Evolutionary conservation across 2,329 filamentous ascomycete species (phyloP).

Genomic region (Colletotrichum zoysiae): DNA sequence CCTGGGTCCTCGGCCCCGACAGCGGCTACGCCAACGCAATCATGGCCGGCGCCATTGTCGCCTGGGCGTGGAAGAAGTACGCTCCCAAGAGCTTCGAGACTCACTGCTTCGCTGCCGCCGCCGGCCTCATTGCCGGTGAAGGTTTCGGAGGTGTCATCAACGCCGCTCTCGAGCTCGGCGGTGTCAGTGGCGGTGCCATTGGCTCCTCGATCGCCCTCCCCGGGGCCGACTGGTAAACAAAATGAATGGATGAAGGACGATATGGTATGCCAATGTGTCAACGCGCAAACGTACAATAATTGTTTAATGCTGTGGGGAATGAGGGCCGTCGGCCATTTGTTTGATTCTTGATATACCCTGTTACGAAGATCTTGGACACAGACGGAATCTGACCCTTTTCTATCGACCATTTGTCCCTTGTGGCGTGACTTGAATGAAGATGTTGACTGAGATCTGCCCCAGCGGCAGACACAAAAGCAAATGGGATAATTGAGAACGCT

Average conservation of each 20-base stretch:
- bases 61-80: constrained; percentile 67
- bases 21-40: constrained; percentile 68
- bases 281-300: constrained; percentile 3
- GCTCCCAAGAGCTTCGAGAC: constrained; percentile 64
- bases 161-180: constrained; percentile 58
- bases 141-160: constrained; percentile 73
- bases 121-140: constrained; percentile 73
- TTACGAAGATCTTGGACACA: neutral
- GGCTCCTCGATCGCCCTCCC: constrained; percentile 41
- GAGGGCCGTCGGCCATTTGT: neutral
- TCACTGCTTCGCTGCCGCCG: constrained; percentile 70
- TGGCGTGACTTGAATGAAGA: neutral
- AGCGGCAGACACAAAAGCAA: neutral
- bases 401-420: neutral
- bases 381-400: neutral
- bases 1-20: constrained; percentile 69
- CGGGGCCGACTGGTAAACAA: constrained; percentile 15
- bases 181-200: constrained; percentile 40
- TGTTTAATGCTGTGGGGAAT: neutral
- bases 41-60: constrained; percentile 65
- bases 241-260: neutral
- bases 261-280: neutral
- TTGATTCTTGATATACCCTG: constrained; percentile 3
- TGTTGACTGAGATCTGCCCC: neutral
- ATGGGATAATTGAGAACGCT: too few relatives aligned